Evolutionary conservation across 1,284 basidiomycete genomes (phyloP).

Genomic region (Athelia sp.): DNA sequence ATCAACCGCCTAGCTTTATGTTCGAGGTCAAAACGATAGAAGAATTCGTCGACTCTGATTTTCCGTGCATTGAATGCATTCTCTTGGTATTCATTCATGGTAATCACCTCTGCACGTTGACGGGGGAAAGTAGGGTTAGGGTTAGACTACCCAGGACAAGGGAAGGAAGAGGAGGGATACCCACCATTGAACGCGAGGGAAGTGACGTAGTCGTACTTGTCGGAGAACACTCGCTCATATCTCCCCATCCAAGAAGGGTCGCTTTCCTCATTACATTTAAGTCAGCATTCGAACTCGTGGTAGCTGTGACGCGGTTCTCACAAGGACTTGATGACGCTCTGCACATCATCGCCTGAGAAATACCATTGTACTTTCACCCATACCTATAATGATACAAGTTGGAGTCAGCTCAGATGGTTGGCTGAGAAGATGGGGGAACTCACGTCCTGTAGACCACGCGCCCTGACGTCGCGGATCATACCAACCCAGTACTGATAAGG

Average conservation of each 20-base stretch:
- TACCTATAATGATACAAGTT: constrained; percentile 27
- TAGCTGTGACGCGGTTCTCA: constrained; percentile 19
- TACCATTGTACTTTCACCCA: constrained; percentile 47
- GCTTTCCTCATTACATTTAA: constrained; percentile 19
- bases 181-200: constrained; percentile 35
- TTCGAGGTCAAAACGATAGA: constrained; percentile 33
- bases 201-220: constrained; percentile 37
- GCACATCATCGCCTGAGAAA: constrained; percentile 38
- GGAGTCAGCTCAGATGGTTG: not conserved
- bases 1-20: constrained; percentile 23
- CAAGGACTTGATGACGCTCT: constrained; percentile 37
- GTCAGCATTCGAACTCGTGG: not conserved
- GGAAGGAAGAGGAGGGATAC: constrained; percentile 4
- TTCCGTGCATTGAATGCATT: constrained; percentile 23
- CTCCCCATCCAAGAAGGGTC: constrained; percentile 27
- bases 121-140: too few relatives aligned
- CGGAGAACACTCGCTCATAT: constrained; percentile 40
- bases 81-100: constrained; percentile 29
- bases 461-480: constrained; percentile 16
- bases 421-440: not conserved
- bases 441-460: constrained; percentile 11
- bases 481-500: constrained; percentile 19
- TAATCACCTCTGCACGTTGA: constrained; percentile 18
- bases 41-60: constrained; percentile 36
- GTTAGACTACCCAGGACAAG: not conserved